Conservation (phyloP, 352 stramenopile species). For the Phytophthora podocarpi region DNA sequence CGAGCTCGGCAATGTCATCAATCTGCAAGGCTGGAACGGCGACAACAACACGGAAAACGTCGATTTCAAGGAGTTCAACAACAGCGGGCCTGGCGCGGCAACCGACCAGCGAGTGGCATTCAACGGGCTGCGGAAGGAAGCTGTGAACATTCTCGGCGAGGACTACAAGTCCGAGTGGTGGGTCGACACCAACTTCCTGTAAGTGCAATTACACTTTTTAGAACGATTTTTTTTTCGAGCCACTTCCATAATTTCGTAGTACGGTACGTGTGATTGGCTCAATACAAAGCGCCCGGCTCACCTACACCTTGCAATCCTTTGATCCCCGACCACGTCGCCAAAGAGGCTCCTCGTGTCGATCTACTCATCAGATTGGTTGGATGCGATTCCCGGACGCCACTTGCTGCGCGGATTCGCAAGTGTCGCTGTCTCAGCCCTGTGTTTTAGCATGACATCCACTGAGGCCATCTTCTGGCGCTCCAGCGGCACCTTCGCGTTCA, state of each 20-base stretch:
- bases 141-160: not conserved
- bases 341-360: not conserved
- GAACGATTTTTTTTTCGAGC: no score
- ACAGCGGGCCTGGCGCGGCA: not conserved
- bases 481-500: slow-evolving; percentile 43
- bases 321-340: not conserved
- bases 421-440: slow-evolving; percentile 63
- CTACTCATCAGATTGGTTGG: not conserved
- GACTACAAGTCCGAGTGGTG: no score
- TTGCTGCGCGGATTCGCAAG: slow-evolving; percentile 50
- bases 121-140: not conserved
- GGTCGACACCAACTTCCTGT: no score
- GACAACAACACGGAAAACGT: not conserved
- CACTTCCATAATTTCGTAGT: no score
- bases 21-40: not conserved
- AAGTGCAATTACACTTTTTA: no score
- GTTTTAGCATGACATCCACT: slow-evolving; percentile 72
- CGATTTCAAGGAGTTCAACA: not conserved
- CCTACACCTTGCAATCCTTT: not conserved
- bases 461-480: slow-evolving; percentile 73
- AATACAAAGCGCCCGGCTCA: slow-evolving; percentile 7
- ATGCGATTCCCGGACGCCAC: slow-evolving; percentile 27
- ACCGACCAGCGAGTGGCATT: not conserved
- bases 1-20: not conserved
- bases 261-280: not conserved